These are phyloP conservation scores for Leucocoprinus leucothites DNA, from an alignment of 768 basidiomycete species.

Conservation along the genomic window DNA sequence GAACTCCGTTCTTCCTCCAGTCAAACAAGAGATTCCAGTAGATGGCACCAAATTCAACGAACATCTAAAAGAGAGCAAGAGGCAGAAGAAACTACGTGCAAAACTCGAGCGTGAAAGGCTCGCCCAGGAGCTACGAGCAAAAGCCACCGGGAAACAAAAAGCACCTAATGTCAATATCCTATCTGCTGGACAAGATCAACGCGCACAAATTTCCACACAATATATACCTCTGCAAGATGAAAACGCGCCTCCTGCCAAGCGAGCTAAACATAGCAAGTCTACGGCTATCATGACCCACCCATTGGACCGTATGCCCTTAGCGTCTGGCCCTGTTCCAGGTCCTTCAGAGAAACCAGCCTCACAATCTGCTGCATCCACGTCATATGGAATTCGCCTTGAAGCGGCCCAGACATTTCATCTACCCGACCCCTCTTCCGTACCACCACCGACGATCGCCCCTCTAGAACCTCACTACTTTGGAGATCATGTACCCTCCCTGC, in stretches of 20 bases:
- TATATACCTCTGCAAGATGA: not conserved
- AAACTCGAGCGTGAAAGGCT: not conserved
- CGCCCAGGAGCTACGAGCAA: not conserved
- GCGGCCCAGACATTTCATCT: not conserved
- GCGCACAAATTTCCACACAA: not conserved
- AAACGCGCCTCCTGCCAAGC: not conserved
- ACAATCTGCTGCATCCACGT: not conserved
- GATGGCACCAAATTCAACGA: not conserved
- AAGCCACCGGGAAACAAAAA: constrained; percentile 1
- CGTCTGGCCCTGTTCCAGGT: not conserved
- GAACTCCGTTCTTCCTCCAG: not conserved
- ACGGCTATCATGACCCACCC: not conserved
- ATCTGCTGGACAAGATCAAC: not conserved
- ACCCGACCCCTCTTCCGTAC: not conserved
- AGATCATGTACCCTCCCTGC: not conserved
- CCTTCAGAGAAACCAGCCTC: not conserved
- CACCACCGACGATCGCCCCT: not conserved
- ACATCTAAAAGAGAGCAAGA: not conserved
- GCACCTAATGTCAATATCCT: not conserved
- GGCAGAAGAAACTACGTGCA: not conserved
- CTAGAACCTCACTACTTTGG: not conserved
- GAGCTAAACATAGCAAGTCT: not conserved
- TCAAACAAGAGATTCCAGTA: not conserved
- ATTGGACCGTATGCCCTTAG: not conserved
- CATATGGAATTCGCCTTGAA: not conserved